phyloP scores from a whole-genome alignment of 179 eudicot genomes.

The Beta corolliflora region DNA sequence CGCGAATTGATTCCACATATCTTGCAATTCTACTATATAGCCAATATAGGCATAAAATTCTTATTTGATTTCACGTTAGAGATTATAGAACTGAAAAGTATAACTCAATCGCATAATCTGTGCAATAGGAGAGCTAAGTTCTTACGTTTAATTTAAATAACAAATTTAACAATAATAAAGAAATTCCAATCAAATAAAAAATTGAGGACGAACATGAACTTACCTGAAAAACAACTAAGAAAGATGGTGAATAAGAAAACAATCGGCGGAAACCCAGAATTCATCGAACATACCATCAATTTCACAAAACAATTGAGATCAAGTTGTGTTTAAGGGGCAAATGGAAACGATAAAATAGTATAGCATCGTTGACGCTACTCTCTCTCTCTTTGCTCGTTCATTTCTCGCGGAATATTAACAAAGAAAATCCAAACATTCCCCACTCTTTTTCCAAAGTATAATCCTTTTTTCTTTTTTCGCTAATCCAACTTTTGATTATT shows the following conservation, averaged over 20 bases:
- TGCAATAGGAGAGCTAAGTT: not conserved
- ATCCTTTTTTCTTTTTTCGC: too few relatives aligned
- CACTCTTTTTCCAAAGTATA: too few relatives aligned
- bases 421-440: too few relatives aligned
- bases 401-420: too few relatives aligned
- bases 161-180: not conserved
- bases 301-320: not conserved
- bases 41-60: not conserved
- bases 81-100: not conserved
- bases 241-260: constrained; percentile 13
- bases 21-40: not conserved
- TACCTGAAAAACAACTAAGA: constrained; percentile 42
- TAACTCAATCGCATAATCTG: not conserved
- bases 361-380: too few relatives aligned
- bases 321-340: not conserved
- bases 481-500: too few relatives aligned
- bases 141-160: not conserved
- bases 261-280: constrained; percentile 21
- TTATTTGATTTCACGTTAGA: not conserved
- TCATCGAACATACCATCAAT: constrained; percentile 31
- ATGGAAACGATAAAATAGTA: not conserved
- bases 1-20: too few relatives aligned
- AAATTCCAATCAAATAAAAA: not conserved
- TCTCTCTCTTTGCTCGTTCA: too few relatives aligned
- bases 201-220: not conserved